Evolutionary conservation across 1,284 basidiomycete species (phyloP), one percentile per base, ranked within the genome.

Genomic region (Mycena sp.): DNA sequence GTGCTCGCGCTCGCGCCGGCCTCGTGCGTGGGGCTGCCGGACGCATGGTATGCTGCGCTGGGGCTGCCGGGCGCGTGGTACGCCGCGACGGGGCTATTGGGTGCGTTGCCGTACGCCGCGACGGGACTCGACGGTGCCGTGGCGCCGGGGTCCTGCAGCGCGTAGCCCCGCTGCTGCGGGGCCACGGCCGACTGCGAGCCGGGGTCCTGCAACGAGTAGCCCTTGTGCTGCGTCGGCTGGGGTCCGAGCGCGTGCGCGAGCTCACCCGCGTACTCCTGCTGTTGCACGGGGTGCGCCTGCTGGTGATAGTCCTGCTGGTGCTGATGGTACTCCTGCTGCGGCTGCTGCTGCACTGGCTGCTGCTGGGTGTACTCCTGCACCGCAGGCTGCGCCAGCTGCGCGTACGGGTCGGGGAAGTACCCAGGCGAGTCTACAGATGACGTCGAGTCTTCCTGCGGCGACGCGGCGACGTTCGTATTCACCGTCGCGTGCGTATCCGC

Each of bases 271-370:
- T 45, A 54, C 30, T 29, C 58, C 45, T 44, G 51, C 44, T 41
- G 63, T 32, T 49, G 29, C 30, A 43, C 54, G 63, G 16, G 26
- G 52, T 61, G 14, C 32, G 37, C 46, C 9, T 38, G 56, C 32
- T 40, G 12, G 61, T 75, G 72, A 26, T 63, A 37, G 30, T 71
- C 71, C 0, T 66, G 63, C 40, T 74, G 76, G 0, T 67, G 51
- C 30, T 75, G 76, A 5, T 32, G 26, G 0, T 12, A 23, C 44
- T 32, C 21, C 46, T 64, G 58, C 12, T 72, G 71, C 7, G 61
- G 26, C 69, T 70, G 76, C 10, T 55, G 10, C 46, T 51, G 46
- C 19, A 10, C 16, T 6, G 21, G 17, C 11, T 17, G 12, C 25
- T 3, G 26, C 32, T 28, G 10, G n/a, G 9, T 17, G 10, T 41